Base-by-base conservation (phyloP, 768 basidiomycete genomes). In the Phlegmacium glaucopus region DNA sequence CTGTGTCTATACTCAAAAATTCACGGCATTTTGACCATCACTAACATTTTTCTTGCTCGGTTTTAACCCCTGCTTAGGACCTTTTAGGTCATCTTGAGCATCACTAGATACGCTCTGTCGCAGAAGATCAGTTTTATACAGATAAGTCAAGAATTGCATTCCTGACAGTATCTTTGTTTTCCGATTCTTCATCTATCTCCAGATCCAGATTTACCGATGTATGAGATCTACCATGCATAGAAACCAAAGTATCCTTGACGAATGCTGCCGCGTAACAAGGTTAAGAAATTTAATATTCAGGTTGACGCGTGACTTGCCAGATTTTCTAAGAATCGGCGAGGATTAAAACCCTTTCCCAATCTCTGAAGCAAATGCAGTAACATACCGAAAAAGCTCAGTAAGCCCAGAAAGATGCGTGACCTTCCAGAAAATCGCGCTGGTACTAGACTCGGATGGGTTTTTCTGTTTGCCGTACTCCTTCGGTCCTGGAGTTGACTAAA, bases 381-480 rank as follows among this genome's bases (percentile, higher is more conserved):
- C 72, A 48, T 42, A 75, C 72, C 72, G 70, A 56, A 81, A 74
- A 38, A 78, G 69, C 49, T 78, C 70, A 2, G 72, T 72, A 26
- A 79, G 70, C 11, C 70, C 69, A 0, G 64, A 61, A 43, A 72
- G 73, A 46, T 78, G 68, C 10, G 77, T 76, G 12, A 81, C 59
- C 0, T 73, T 74, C 63, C 71, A 74, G 48, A 82, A 75, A 4
- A 79, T 71, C 8, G 77, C 76, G 18, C 64, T 66, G 0, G 69
- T 70, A 2, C 76, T 72, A 4, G 74, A 75, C 4, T 71, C 72
- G 17, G 72, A n/a, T 3, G 18, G 74, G 53, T 65, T 55, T 44
- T 64, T 71, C 6, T 63, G 30, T 35, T 36, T 38, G 11, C 32
- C 39, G 41, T 63, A 61, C 32, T 65, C 61, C 27, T 57, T 65